Base-by-base conservation (phyloP, 345 rosid genomes). In the Salix koriyanagi region DNA sequence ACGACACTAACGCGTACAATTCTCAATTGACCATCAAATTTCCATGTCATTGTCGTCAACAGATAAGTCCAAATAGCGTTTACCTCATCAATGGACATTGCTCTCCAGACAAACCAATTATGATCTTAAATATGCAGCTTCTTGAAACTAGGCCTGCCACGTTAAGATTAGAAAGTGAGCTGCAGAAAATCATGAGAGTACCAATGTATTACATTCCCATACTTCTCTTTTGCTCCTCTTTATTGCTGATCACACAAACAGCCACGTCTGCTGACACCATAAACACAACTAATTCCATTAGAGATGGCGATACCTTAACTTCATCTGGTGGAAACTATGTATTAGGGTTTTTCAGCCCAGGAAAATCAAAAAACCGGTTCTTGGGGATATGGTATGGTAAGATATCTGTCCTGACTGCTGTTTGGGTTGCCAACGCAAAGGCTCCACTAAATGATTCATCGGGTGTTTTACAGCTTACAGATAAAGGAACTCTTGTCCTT, bases 301-400 rank as follows among this genome's bases (percentile, higher is more conserved):
- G 4, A 72, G 67, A 62, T 13, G 65, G 65, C 19, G 44, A 72
- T 18, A 58, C 23, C 25, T 18, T 72, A 2, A 46, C 21, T 72
- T 58, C 75, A 34, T 46, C 66, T 21, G 30, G 65, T 4, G 60
- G 37, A 36, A 36, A 8, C 75, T 72, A 4, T 54, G 71, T 37
- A 14, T 25, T 68, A 21, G 71, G 71, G 11, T 68, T 68, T 39
- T 68, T 68, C 71, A 68, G 71, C 30, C 71, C 71, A n/a, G 52
- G 71, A 7, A 37, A 37, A 4, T 68, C 71, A 5, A 68, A 23
- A n/a, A 68, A 37, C 16, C 71, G 71, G 7, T 68, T 37, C 71
- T 21, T 68, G 71, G 71, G 71, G 50, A 41, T 68, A 15, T 68
- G 71, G 71, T 68, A 68, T 28, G 12, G 42, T 6, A 37, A 42